Evolutionary conservation across 306 rosid species (phyloP).

Genomic region (Corylus avellana): DNA sequence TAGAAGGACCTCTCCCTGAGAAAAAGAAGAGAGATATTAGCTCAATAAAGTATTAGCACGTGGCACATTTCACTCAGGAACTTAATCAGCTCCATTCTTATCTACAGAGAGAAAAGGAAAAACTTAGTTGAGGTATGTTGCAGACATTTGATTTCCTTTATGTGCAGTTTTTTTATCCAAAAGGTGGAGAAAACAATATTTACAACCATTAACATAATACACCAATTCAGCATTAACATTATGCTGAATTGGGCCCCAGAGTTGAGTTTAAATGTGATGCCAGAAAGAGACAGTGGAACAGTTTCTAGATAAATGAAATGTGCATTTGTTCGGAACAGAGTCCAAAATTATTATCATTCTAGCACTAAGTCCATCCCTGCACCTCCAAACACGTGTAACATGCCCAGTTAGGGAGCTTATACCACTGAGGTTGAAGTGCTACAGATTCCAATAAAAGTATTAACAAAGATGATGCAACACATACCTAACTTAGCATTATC

Average conservation of each 20-base stretch:
- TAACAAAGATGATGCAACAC: slow-evolving; percentile 19
- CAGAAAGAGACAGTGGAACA: not conserved
- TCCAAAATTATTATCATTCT: not conserved
- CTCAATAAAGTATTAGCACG: not conserved
- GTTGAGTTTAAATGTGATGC: not conserved
- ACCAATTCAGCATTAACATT: not conserved
- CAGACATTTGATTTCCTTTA: not conserved
- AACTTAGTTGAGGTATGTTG: not conserved
- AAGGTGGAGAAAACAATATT: not conserved
- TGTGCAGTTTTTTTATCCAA: not conserved
- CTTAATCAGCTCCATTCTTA: slow-evolving; percentile 12
- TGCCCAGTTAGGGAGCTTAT: not conserved
- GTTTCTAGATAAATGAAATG: not conserved
- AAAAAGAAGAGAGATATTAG: slow-evolving; percentile 14
- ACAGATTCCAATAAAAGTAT: slow-evolving; percentile 6
- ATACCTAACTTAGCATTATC: slow-evolving; percentile 88
- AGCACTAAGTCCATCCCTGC: not conserved
- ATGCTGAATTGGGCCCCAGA: not conserved
- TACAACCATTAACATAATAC: not conserved
- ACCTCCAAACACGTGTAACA: not conserved
- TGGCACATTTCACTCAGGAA: slow-evolving; percentile 6
- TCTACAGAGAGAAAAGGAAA: not conserved
- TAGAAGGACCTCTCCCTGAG: slow-evolving; percentile 85
- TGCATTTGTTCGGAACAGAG: not conserved
- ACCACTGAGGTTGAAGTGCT: not conserved